Evolutionary conservation across 768 basidiomycete species (phyloP), one percentile per base, ranked within the genome.

Genomic region (Pleurotus tuber-regium): DNA sequence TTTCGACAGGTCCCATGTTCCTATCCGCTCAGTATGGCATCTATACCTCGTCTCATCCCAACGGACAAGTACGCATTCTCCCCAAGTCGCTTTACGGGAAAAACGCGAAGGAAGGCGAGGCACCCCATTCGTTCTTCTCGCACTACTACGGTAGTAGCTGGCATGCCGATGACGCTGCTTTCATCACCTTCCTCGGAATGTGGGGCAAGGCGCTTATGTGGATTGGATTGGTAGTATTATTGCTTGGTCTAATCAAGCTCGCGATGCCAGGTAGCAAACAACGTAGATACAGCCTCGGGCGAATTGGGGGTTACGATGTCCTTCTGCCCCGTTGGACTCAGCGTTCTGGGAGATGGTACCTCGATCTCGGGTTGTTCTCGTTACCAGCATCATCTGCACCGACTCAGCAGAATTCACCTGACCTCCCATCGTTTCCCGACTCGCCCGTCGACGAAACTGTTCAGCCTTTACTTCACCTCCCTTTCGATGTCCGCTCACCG

Each of bases 1-100:
- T 99, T 71, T 93, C 93, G 48, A 99, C 97, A 0, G 96, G 96
- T 1, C 97, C 97, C 61, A 99, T 99, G 97, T 99, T 98, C 70
- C 73, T 99, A 10, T 98, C 95, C 0, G 85, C 87, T 2, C 92
- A 97, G 65, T 96, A 96, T 66, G 90, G 92, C 35, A 76, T 95
- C 46, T 98, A 90, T 69, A 79, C 81, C 4, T 75, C 87, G 3
- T 77, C 85, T 9, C 82, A 90, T 51, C 79, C 83, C 25, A 75
- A 81, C 11, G 77, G 80, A 19, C 86, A 89, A 43, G 78, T 99
- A 8, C 89, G 96, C 54, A 85, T 99, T 54, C 75, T 98, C 3
- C 94, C 97, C n/a, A 95, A 93, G 70, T 79, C 90, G 6, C 78
- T 98, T n/a, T 99, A 99, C 41, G 96, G 96, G 53, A 99, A 99